Percentiles rank a stretch among this genome's conserved stretches.
Evolutionary conservation across 2,329 filamentous ascomycete species (phyloP).

Genomic region (Paracoccidioides lutzii): DNA sequence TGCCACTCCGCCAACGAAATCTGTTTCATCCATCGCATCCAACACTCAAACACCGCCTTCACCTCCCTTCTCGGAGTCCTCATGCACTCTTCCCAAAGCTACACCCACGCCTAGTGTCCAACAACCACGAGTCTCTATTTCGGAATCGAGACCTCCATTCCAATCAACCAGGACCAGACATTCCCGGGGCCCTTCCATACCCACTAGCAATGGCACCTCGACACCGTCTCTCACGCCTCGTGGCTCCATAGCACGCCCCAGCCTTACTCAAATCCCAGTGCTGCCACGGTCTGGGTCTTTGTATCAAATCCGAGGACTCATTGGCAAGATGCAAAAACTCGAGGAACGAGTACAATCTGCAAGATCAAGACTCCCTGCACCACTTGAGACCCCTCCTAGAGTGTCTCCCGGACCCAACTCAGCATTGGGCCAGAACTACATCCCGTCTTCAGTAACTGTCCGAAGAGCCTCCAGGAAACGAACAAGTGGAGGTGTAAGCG

Average conservation of each 20-base stretch:
- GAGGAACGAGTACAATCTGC: conserved; percentile 87
- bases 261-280: conserved; percentile 12
- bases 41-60: conserved; percentile 76
- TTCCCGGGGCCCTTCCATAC: conserved; percentile 46
- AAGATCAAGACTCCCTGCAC: conserved; percentile 79
- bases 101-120: conserved; percentile 40
- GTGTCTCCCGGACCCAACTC: conserved; percentile 57
- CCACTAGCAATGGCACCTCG: conserved; percentile 33
- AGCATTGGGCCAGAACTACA: conserved; percentile 33
- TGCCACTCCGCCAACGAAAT: conserved; percentile 69
- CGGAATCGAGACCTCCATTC: conserved; percentile 40
- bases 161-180: conserved; percentile 34
- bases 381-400: conserved; percentile 62
- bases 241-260: conserved; percentile 20
- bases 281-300: conserved; percentile 49
- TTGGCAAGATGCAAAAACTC: conserved; percentile 92
- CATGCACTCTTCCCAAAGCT: conserved; percentile 45
- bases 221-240: conserved; percentile 34
- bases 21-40: conserved; percentile 46
- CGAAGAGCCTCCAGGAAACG: conserved; percentile 31
- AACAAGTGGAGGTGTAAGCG: conserved; percentile 32
- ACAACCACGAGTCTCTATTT: conserved; percentile 31
- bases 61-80: conserved; percentile 81
- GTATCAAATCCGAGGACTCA: conserved; percentile 83
- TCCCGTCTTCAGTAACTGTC: conserved; percentile 45